A percentile compares a stretch with the other conserved stretches of the same genome.
Conservation (phyloP, 805 yeast genomes). For the Alloascoidea africana region DNA sequence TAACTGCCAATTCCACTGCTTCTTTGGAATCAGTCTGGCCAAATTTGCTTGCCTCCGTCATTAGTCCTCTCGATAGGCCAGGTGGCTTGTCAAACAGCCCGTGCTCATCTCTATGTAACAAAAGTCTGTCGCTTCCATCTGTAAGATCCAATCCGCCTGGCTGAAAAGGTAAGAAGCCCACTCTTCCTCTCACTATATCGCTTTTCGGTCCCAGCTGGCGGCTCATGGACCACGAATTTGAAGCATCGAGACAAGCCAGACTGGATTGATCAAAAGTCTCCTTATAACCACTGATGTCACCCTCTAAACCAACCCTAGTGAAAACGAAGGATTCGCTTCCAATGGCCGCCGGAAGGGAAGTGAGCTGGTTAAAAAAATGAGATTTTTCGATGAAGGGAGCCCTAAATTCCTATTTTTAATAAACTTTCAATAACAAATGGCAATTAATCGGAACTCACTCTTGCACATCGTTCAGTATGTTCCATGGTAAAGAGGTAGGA, state of each 20-base stretch:
- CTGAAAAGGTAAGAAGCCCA: conserved; percentile 71
- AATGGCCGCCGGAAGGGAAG: conserved; percentile 42
- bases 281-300: conserved; percentile 42
- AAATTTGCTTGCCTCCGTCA: conserved; percentile 19
- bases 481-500: conserved; percentile 46
- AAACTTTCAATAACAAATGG: too few relatives aligned
- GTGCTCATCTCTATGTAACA: conserved; percentile 45
- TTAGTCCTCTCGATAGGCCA: conserved; percentile 68
- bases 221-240: conserved; percentile 58
- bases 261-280: conserved; percentile 43
- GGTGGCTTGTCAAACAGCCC: conserved; percentile 80
- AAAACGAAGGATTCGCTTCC: conserved; percentile 53
- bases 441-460: conserved; percentile 16
- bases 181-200: conserved; percentile 52
- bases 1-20: conserved; percentile 4
- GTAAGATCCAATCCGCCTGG: conserved; percentile 68
- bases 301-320: conserved; percentile 62
- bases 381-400: conserved; percentile 15
- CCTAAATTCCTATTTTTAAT: conserved; percentile 7
- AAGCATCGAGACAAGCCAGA: conserved; percentile 42
- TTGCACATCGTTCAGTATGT: conserved; percentile 56
- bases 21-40: conserved; percentile 7
- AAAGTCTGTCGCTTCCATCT: conserved; percentile 9
- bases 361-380: conserved; percentile 29
- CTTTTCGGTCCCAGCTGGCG: conserved; percentile 49